Percentiles rank a stretch among this genome's conserved stretches.
These are phyloP conservation scores for Kockovaella imperatae DNA, from an alignment of 768 basidiomycete species.

Conservation along the genomic window DNA sequence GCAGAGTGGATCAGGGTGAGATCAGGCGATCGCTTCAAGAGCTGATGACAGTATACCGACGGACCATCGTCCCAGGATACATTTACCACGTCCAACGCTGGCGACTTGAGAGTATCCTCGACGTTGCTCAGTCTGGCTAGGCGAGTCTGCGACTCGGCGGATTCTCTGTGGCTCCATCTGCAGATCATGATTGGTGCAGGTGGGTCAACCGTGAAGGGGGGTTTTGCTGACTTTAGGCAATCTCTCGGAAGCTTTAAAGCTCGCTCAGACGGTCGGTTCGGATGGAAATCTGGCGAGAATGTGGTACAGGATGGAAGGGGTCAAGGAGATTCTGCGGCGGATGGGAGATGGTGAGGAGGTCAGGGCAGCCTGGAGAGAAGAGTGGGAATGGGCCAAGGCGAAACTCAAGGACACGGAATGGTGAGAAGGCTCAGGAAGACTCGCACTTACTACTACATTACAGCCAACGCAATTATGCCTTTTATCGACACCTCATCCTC, in stretches of 20 bases:
- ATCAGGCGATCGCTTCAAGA: not conserved
- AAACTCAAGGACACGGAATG: slow-evolving; percentile 9
- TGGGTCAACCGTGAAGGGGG: slow-evolving; percentile 1
- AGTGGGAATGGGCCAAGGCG: slow-evolving; percentile 10
- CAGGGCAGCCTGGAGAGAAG: slow-evolving; percentile 5
- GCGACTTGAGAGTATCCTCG: slow-evolving; percentile 3
- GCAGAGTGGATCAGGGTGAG: slow-evolving; percentile 30
- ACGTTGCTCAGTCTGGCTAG: slow-evolving; percentile 8
- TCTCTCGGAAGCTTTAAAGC: not conserved
- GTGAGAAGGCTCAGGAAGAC: slow-evolving; percentile 24
- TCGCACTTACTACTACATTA: not conserved
- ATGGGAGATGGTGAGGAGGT: not conserved
- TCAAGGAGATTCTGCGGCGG: slow-evolving; percentile 12
- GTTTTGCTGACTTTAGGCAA: not conserved
- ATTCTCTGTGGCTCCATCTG: slow-evolving; percentile 29
- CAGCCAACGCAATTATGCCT: slow-evolving; percentile 32
- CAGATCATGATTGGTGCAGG: slow-evolving; percentile 13
- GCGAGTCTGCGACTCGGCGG: slow-evolving; percentile 8
- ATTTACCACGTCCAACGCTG: slow-evolving; percentile 10
- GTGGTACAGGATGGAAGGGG: slow-evolving; percentile 19
- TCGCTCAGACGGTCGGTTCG: slow-evolving; percentile 1
- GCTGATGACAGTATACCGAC: too few relatives aligned
- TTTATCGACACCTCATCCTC: slow-evolving; percentile 20
- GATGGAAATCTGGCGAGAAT: slow-evolving; percentile 11
- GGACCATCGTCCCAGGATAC: slow-evolving; percentile 5